Evolutionary conservation across 2,329 filamentous ascomycete species (phyloP).

Genomic region (Xylaria sp.): DNA sequence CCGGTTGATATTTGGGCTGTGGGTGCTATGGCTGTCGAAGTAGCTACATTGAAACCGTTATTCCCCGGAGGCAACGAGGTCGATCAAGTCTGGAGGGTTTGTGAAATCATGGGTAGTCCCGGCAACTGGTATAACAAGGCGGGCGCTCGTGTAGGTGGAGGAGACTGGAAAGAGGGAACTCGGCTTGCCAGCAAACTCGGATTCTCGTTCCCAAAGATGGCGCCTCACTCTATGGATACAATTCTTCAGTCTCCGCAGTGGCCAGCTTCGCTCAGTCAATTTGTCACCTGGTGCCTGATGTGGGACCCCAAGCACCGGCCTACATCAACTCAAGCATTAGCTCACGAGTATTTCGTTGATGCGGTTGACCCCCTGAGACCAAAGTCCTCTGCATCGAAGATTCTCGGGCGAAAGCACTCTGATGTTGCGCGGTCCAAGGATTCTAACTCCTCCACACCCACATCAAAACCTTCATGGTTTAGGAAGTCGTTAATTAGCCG

Average conservation of each 20-base stretch:
- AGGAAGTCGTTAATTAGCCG: conserved; percentile 90
- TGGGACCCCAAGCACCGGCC: conserved; percentile 96
- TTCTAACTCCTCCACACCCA: conserved; percentile 62
- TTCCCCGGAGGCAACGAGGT: conserved; percentile 99
- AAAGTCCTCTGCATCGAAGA: conserved; percentile 86
- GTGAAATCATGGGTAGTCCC: conserved; percentile 98
- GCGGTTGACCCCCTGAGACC: conserved; percentile 90
- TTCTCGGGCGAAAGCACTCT: conserved; percentile 90
- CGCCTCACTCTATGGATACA: conserved; percentile 94
- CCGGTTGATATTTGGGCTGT: conserved; percentile 99
- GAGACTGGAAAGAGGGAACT: conserved; percentile 96
- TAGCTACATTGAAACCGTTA: conserved; percentile 93
- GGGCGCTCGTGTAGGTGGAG: conserved; percentile 86
- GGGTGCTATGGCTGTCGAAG: conserved; percentile 97
- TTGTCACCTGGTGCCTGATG: conserved; percentile 98
- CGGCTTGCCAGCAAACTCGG: conserved; percentile 93
- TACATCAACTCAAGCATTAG: conserved; percentile 91
- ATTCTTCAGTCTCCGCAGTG: conserved; percentile 91
- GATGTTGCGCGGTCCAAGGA: conserved; percentile 80
- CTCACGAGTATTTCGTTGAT: conserved; percentile 93
- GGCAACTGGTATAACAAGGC: conserved; percentile 98
- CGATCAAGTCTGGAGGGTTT: conserved; percentile 98
- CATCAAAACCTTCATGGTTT: conserved; percentile 95
- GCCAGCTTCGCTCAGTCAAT: conserved; percentile 86
- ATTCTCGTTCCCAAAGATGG: conserved; percentile 99